Evolutionary conservation across 2,329 filamentous ascomycete genomes (phyloP), one percentile per base, ranked within the genome.

Genomic region (Colletotrichum caudatum): DNA sequence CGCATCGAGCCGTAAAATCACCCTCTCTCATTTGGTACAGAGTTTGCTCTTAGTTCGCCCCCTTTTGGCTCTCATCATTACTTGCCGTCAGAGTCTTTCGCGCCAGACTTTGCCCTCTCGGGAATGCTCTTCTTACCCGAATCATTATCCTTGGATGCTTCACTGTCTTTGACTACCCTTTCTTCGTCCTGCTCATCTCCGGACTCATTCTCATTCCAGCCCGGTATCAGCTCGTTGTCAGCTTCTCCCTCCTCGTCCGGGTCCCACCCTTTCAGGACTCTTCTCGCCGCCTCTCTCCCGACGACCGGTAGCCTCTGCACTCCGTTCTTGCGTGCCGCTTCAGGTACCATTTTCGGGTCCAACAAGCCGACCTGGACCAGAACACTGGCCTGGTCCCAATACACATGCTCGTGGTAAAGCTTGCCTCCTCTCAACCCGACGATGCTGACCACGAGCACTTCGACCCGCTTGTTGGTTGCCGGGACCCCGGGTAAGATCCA

Each of bases 311-410:
- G 69, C 3, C 73, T 78, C 72, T 78, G 75, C 0, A 84, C 78
- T 0, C 82, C 83, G 7, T 76, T 72, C 12, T 80, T 78, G 26
- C 76, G 78, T 0, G 79, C 80, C 35, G 76, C 75, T 14, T 81
- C 76, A 0, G 84, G 81, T 0, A 85, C 61, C 0, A 82, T 18
- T 0, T 78, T 78, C 0, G 81, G 82, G 50, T 85, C 82, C 44
- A 93, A 75, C 46, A 92, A 76, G 0, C 89, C 91, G 7, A 88
- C 77, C 76, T 93, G 91, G 2, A 85, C 78, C 39, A 92, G 77
- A 3, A 88, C 88, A 0, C 88, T 90, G 0, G 84, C 88, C 75
- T 91, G 89, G 63, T 92, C 90, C 89, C 90, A 92, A 44, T 87
- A 84, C 16, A 91, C 89, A 71, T 91, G 89, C 76, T 92, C 90